These are phyloP conservation scores for Adenanthera pavonina DNA, from an alignment of 306 rosid species.

Conservation along the genomic window DNA sequence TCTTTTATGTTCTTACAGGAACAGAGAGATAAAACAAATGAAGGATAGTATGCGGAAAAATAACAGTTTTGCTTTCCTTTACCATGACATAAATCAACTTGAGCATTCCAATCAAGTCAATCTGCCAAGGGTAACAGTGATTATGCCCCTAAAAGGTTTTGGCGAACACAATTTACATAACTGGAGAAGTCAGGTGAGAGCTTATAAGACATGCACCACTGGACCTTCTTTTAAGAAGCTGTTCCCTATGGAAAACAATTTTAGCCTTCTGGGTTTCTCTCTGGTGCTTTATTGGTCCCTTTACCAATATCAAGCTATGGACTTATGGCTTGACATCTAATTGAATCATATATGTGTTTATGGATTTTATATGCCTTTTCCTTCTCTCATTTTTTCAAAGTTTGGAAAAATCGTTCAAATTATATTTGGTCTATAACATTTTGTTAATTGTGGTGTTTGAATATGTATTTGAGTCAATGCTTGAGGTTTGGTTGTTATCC, in stretches of 20 bases:
- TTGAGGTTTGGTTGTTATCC: background rate
- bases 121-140: constrained; percentile 78
- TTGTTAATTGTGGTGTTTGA: constrained; percentile 12
- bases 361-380: background rate
- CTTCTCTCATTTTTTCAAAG: constrained; percentile 8
- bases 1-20: constrained; percentile 54
- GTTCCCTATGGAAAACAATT: background rate
- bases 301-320: background rate
- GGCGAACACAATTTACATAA: constrained; percentile 98
- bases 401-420: background rate
- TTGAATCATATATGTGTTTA: background rate
- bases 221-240: constrained; percentile 23
- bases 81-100: constrained; percentile 76
- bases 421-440: background rate
- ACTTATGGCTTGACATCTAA: background rate
- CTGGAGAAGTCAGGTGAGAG: constrained; percentile 85
- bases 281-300: background rate
- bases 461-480: constrained; percentile 11
- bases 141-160: constrained; percentile 97
- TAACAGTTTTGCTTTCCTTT: constrained; percentile 83
- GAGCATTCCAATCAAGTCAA: constrained; percentile 85
- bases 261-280: background rate
- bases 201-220: constrained; percentile 20
- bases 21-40: constrained; percentile 75
- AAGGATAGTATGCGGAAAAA: constrained; percentile 59